phyloP scores from a whole-genome alignment of 1,284 basidiomycete species.

The Puccinia polysora region DNA sequence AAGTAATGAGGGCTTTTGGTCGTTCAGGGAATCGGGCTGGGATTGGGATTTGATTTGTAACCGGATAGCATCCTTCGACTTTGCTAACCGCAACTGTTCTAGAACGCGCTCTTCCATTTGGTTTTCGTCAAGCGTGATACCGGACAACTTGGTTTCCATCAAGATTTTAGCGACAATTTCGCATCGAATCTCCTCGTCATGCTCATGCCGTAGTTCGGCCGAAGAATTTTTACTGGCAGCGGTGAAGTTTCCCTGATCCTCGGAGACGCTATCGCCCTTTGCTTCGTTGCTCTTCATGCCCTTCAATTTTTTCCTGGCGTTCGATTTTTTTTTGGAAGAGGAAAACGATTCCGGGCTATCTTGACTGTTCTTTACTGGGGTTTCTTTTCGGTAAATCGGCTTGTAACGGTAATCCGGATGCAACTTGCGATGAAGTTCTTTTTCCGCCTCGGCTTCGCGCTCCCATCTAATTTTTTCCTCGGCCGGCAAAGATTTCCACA shows the following conservation, averaged over 20 bases:
- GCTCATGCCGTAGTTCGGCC: constrained; percentile 14
- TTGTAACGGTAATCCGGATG: constrained; percentile 51
- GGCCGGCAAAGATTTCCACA: constrained; percentile 49
- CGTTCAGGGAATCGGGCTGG: background rate
- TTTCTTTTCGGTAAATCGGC: constrained; percentile 46
- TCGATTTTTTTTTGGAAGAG: constrained; percentile 15
- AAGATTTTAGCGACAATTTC: constrained; percentile 36
- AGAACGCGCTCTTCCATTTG: constrained; percentile 37
- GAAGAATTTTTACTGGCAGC: background rate
- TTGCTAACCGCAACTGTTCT: constrained; percentile 22
- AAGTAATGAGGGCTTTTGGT: background rate
- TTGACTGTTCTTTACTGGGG: constrained; percentile 44
- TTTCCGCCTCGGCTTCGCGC: constrained; percentile 48
- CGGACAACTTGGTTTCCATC: constrained; percentile 37
- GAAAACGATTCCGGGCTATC: constrained; percentile 1
- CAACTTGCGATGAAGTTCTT: constrained; percentile 48
- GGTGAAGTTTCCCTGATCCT: background rate
- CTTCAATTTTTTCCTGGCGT: constrained; percentile 13
- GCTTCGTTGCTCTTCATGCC: background rate
- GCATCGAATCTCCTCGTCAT: constrained; percentile 36
- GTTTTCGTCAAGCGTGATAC: constrained; percentile 32
- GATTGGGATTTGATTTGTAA: background rate
- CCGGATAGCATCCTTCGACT: constrained; percentile 17
- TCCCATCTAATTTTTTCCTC: constrained; percentile 50
- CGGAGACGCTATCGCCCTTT: background rate